These are phyloP conservation scores for Mycena pura DNA, from an alignment of 768 basidiomycete species.

Conservation along the genomic window DNA sequence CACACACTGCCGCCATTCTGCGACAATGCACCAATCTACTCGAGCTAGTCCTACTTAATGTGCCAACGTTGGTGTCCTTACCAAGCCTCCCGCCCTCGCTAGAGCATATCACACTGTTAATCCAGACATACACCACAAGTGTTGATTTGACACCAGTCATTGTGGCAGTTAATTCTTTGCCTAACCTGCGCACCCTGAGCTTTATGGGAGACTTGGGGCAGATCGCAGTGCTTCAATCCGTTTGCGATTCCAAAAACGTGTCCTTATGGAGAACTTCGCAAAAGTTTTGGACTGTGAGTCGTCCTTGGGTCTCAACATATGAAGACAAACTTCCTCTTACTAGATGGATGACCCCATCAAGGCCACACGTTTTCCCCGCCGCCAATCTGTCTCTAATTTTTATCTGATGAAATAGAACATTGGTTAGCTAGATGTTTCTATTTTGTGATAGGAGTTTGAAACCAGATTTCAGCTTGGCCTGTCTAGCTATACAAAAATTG, in stretches of 20 bases:
- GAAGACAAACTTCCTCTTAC: neutral
- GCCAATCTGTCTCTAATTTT: slow-evolving; percentile 45
- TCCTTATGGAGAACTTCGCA: slow-evolving; percentile 34
- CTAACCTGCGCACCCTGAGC: slow-evolving; percentile 43
- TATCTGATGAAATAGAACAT: slow-evolving; percentile 35
- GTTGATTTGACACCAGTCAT: slow-evolving; percentile 37
- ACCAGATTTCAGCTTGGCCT: no score
- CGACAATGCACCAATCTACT: slow-evolving; percentile 44
- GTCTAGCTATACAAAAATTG: no score
- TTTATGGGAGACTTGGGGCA: slow-evolving; percentile 38
- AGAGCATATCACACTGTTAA: slow-evolving; percentile 48
- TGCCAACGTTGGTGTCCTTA: slow-evolving; percentile 43
- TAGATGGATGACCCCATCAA: slow-evolving; percentile 47
- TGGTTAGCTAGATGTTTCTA: neutral
- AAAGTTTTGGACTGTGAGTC: slow-evolving; percentile 46
- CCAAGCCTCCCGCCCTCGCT: slow-evolving; percentile 43
- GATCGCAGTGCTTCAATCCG: slow-evolving; percentile 28
- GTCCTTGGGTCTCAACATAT: neutral
- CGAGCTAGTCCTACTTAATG: slow-evolving; percentile 46
- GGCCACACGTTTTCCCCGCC: slow-evolving; percentile 41
- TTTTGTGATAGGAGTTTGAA: no score
- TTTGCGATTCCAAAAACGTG: slow-evolving; percentile 39
- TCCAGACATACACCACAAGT: slow-evolving; percentile 30
- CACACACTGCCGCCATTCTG: slow-evolving; percentile 40
- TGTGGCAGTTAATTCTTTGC: slow-evolving; percentile 38